A percentile compares a stretch with the other conserved stretches of the same genome.
Conservation (phyloP, 345 rosid genomes). For the Linum tenue region DNA sequence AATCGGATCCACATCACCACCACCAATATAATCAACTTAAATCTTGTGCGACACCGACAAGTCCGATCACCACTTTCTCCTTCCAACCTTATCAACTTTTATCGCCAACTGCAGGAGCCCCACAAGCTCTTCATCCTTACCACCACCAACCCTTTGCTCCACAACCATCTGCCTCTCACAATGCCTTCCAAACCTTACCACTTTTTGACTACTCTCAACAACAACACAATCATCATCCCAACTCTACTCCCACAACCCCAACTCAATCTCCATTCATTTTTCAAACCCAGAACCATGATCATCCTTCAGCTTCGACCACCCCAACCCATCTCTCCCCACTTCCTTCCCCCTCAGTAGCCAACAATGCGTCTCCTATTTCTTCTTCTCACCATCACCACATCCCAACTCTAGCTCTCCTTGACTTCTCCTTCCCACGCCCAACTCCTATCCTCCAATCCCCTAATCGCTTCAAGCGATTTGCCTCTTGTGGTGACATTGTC, state of each 20-base stretch:
- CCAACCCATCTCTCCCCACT: constrained; percentile 16
- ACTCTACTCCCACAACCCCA: constrained; percentile 23
- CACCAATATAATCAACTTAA: not conserved
- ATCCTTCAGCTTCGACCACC: not conserved
- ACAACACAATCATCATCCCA: not conserved
- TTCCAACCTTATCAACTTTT: not conserved
- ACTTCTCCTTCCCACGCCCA: not conserved
- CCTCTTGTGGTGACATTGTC: not conserved
- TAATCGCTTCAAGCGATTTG: not conserved
- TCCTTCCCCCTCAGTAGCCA: constrained; percentile 17
- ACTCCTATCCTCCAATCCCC: not conserved
- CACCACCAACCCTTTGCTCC: too few relatives aligned
- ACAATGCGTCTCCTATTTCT: constrained; percentile 13
- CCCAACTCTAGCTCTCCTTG: constrained; percentile 16
- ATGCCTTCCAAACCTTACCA: not conserved
- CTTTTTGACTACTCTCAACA: not conserved
- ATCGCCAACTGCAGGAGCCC: not conserved
- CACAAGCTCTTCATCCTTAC: not conserved
- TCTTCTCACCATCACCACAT: constrained; percentile 15
- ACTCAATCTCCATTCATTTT: constrained; percentile 16
- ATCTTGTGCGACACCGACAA: not conserved
- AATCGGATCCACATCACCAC: not conserved
- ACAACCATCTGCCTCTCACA: not conserved
- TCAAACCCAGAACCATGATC: not conserved
- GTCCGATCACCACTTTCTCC: not conserved